Base-by-base conservation (phyloP, 1,284 basidiomycete genomes). In the Ustilago sp. region DNA sequence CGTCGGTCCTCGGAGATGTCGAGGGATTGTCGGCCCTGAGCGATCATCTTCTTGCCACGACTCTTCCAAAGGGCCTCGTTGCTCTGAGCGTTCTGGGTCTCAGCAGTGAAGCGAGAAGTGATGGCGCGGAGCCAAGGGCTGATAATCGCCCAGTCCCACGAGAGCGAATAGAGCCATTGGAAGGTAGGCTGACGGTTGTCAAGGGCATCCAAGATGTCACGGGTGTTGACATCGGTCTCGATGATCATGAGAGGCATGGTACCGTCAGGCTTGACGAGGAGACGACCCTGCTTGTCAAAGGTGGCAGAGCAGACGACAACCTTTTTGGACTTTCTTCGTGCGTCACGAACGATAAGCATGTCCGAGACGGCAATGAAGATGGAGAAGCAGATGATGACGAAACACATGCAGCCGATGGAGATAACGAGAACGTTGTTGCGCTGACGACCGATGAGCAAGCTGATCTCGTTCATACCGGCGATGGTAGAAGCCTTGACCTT, bases 151-250 rank as follows among this genome's bases (percentile, higher is more conserved):
- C 88, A 89, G 83, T 88, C 87, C 87, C 88, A 89, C 5, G 87
- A 87, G 35, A 89, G 80, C 61, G 87, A 85, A 83, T 88, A 89
- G 34, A 89, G 86, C 88, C 88, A 89, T 80, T 89, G 88, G 86
- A 88, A 89, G 19, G 87, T 88, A 12, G 87, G 82, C 66, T 87
- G 86, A 28, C 87, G 85, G 31, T 87, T 87, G 80, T 89, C 88
- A 13, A 89, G 85, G 55, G 88, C 87, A 39, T 86, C 83, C 8
- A 88, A 81, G 35, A 88, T 86, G 63, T 87, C 86, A 73, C 87
- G 66, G 8, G 62, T 71, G 71, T 76, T 83, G 59, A 88, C 86
- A 43, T 88, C 87, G 8, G 88, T 88, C 81, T 89, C 86, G 75
- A 89, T 88, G 60, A 88, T 86, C 77, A 88, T 86, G 84, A 88